Percentiles rank a stretch among this genome's conserved stretches.
Evolutionary conservation across 352 stramenopile species (phyloP).

Genomic region (Globisporangium ultimum): DNA sequence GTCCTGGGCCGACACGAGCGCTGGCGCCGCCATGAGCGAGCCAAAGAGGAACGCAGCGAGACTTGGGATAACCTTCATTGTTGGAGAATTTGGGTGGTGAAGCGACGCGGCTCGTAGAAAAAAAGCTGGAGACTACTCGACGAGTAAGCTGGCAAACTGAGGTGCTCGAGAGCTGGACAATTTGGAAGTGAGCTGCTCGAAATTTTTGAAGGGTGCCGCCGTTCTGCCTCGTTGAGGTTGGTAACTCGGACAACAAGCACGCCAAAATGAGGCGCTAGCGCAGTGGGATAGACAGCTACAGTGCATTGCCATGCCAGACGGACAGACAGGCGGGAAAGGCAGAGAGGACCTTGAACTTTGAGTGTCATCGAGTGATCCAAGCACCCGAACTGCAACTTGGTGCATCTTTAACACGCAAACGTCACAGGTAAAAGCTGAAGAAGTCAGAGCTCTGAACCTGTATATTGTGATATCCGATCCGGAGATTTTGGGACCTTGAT

Average conservation of each 20-base stretch:
- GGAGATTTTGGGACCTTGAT: background rate
- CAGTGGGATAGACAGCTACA: background rate
- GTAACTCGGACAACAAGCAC: no score
- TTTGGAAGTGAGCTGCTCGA: slow-evolving; percentile 6
- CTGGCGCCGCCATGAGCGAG: slow-evolving; percentile 2
- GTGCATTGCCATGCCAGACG: background rate
- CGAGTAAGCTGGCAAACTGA: background rate
- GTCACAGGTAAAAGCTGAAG: slow-evolving; percentile 8
- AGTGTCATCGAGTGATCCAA: slow-evolving; percentile 1
- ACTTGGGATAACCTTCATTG: slow-evolving; percentile 28
- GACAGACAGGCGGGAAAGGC: background rate
- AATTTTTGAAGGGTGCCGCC: background rate
- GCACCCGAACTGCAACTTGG: slow-evolving; percentile 11
- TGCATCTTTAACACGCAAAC: slow-evolving; percentile 6
- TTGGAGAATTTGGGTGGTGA: background rate
- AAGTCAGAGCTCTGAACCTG: background rate
- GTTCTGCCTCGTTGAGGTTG: no score
- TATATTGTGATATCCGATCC: slow-evolving; percentile 1
- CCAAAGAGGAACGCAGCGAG: slow-evolving; percentile 18
- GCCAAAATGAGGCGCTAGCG: no score
- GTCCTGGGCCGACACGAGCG: slow-evolving; percentile 5
- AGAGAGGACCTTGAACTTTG: background rate
- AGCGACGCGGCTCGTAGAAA: no score
- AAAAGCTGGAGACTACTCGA: no score
- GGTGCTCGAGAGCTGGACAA: slow-evolving; percentile 5